Conservation (phyloP, 2,329 filamentous ascomycete genomes). For the Diaporthe sp. region DNA sequence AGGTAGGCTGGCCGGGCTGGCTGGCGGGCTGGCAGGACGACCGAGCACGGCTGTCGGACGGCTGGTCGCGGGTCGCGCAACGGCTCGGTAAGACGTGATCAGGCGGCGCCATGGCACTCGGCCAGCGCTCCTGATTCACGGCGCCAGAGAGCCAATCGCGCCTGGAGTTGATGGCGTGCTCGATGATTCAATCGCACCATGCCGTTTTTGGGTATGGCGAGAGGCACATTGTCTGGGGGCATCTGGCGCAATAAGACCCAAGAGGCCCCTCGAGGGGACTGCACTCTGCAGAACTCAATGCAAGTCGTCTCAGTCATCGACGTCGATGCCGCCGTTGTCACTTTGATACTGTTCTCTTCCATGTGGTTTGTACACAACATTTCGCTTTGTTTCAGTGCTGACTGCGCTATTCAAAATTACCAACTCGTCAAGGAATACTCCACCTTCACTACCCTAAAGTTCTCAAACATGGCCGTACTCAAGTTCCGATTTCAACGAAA, state of each 20-base stretch:
- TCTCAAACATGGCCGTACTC: not conserved
- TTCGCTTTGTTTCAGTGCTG: slow-evolving; percentile 1
- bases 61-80: slow-evolving; percentile 30
- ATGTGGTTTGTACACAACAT: slow-evolving; percentile 14
- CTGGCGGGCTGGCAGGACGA: not conserved
- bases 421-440: not conserved
- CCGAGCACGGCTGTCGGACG: slow-evolving; percentile 40
- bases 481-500: not conserved
- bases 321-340: not conserved
- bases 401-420: not conserved
- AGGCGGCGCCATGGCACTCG: slow-evolving; percentile 35
- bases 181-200: slow-evolving; percentile 36
- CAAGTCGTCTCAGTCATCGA: slow-evolving; percentile 4
- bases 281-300: not conserved
- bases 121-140: slow-evolving; percentile 29
- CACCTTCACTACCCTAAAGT: not conserved
- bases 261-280: slow-evolving; percentile 41
- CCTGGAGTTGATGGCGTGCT: slow-evolving; percentile 37
- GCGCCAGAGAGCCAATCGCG: slow-evolving; percentile 34
- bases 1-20: not conserved
- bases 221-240: slow-evolving; percentile 33
- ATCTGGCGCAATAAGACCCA: slow-evolving; percentile 45
- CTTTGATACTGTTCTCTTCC: not conserved
- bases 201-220: slow-evolving; percentile 33
- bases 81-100: slow-evolving; percentile 41